A percentile compares a stretch with the other conserved stretches of the same genome.
phyloP scores from a whole-genome alignment of 2,329 filamentous ascomycete genomes.

The Albifimbria verrucaria region DNA sequence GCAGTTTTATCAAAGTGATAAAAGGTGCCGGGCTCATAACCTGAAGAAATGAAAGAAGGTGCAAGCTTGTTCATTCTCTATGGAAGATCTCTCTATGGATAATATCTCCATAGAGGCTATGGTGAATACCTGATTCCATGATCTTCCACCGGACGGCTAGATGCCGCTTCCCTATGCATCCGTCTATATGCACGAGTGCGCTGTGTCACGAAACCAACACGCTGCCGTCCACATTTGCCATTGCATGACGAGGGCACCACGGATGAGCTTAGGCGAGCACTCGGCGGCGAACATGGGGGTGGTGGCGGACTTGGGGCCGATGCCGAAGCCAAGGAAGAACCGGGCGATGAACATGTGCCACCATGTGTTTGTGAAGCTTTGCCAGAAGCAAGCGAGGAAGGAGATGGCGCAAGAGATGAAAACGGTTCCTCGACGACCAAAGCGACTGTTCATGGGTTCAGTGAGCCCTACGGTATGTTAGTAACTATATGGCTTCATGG shows the following conservation, averaged over 20 bases:
- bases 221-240: slow-evolving; percentile 58
- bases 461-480: slow-evolving; percentile 34
- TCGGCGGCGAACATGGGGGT: slow-evolving; percentile 72
- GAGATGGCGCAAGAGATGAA: slow-evolving; percentile 66
- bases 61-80: too few species aligned
- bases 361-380: slow-evolving; percentile 47
- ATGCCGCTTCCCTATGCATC: too few species aligned
- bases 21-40: too few species aligned
- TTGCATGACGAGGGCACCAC: slow-evolving; percentile 74
- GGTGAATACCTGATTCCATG: too few species aligned
- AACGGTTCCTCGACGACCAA: slow-evolving; percentile 69
- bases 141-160: too few species aligned
- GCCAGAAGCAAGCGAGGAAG: slow-evolving; percentile 49
- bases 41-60: too few species aligned
- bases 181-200: too few species aligned
- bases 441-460: slow-evolving; percentile 65
- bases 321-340: slow-evolving; percentile 22
- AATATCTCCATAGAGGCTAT: too few species aligned
- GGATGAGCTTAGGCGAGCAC: slow-evolving; percentile 60
- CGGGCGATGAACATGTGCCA: slow-evolving; percentile 44
- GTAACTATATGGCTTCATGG: neutral
- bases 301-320: slow-evolving; percentile 54
- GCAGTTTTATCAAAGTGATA: too few species aligned
- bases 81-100: too few species aligned
- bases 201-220: too few species aligned